These are phyloP conservation scores for Apiotrichum veenhuisii DNA, from an alignment of 1,284 basidiomycete species.

Conservation along the genomic window DNA sequence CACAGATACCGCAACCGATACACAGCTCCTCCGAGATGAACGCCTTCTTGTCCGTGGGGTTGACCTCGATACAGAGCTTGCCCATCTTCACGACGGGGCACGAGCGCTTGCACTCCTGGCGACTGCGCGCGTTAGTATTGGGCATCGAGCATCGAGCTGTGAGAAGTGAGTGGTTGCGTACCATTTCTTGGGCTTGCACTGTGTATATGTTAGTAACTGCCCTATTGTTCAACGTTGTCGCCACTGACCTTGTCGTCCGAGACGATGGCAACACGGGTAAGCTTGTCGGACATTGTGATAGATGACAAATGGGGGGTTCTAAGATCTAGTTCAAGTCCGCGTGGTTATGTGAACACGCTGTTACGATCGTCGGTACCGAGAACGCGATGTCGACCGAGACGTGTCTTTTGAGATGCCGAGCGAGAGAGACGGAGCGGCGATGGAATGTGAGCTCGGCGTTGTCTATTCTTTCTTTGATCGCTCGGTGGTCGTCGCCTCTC, in stretches of 20 bases:
- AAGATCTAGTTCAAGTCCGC: background rate
- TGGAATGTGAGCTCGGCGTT: background rate
- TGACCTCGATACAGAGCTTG: slow-evolving; percentile 96
- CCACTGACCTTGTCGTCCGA: slow-evolving; percentile 65
- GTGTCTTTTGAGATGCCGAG: background rate
- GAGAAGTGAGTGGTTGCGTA: slow-evolving; percentile 10
- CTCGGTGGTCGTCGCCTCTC: no score
- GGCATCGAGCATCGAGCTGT: background rate
- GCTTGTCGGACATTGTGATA: slow-evolving; percentile 62
- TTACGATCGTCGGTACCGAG: no score
- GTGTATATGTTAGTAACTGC: background rate
- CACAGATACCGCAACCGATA: slow-evolving; percentile 97
- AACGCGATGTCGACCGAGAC: no score
- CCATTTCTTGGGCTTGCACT: slow-evolving; percentile 80
- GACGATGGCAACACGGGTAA: slow-evolving; percentile 92
- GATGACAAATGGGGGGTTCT: background rate
- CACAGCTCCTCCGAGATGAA: slow-evolving; percentile 96
- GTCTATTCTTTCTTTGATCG: no score
- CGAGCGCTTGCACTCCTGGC: slow-evolving; percentile 59
- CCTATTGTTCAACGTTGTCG: no score
- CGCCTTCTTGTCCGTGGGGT: slow-evolving; percentile 86
- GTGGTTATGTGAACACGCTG: no score
- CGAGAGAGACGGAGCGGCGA: background rate
- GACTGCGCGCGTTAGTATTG: slow-evolving; percentile 22
- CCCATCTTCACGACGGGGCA: slow-evolving; percentile 99